Percentiles rank a stretch among this genome's conserved stretches.
Conservation (phyloP, 164 flowering plant genomes). For the Chloranthus sessilifolius region DNA sequence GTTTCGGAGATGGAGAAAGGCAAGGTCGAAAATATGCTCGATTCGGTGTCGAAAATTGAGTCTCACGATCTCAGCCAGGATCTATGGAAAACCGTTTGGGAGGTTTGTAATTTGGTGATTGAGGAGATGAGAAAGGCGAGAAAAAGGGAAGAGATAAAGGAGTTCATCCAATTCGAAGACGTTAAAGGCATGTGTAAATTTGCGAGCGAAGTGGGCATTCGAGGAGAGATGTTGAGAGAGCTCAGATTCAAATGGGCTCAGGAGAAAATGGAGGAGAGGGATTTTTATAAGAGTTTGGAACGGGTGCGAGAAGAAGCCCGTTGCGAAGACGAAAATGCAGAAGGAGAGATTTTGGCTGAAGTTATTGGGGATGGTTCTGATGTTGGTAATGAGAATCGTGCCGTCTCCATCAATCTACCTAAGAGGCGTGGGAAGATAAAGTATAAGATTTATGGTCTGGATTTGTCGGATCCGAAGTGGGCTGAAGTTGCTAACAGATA, state of each 20-base stretch:
- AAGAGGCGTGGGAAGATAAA: slow-evolving; percentile 71
- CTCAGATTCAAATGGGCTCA: slow-evolving; percentile 89
- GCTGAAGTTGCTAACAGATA: slow-evolving; percentile 67
- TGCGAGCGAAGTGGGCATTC: slow-evolving; percentile 79
- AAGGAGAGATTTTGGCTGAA: slow-evolving; percentile 3
- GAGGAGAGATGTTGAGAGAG: slow-evolving; percentile 89
- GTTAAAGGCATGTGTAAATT: slow-evolving; percentile 77
- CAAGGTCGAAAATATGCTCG: slow-evolving; percentile 36
- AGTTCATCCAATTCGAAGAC: slow-evolving; percentile 55
- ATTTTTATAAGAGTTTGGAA: slow-evolving; percentile 59
- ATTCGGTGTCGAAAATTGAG: slow-evolving; percentile 14
- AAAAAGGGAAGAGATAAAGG: slow-evolving; percentile 82
- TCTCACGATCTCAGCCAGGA: slow-evolving; percentile 72
- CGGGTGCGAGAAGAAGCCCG: slow-evolving; percentile 24
- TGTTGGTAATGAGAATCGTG: slow-evolving; percentile 12
- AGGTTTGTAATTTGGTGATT: slow-evolving; percentile 60
- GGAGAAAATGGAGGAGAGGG: slow-evolving; percentile 76
- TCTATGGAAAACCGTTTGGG: slow-evolving; percentile 82
- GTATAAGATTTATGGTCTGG: slow-evolving; percentile 89
- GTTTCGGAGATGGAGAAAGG: slow-evolving; percentile 69
- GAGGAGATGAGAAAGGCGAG: slow-evolving; percentile 73
- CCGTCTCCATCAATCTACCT: slow-evolving; percentile 41
- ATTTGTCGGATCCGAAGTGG: slow-evolving; percentile 80
- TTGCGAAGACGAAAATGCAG: slow-evolving; percentile 17
- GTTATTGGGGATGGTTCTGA: slow-evolving; percentile 7